These are phyloP conservation scores for Boletales sp. DNA, from an alignment of 768 basidiomycete genomes.

Conservation along the genomic window DNA sequence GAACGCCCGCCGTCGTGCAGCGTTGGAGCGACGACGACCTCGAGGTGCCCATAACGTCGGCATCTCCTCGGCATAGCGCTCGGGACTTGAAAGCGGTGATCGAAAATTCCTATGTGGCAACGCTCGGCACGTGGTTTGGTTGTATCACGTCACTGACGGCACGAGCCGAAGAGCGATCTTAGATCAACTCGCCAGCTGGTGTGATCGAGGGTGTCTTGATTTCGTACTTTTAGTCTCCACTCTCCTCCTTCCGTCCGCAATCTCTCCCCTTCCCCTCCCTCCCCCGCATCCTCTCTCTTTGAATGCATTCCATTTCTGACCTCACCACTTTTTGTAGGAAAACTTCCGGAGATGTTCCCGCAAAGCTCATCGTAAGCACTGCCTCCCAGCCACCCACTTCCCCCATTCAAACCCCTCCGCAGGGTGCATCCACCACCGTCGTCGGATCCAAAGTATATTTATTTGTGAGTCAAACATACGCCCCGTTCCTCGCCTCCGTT, in stretches of 20 bases:
- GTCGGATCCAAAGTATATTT: constrained; percentile 86
- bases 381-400: not conserved
- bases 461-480: constrained; percentile 53
- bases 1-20: not conserved
- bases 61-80: constrained; percentile 8
- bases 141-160: constrained; percentile 19
- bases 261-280: constrained; percentile 4
- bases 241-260: constrained; percentile 12
- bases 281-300: not conserved
- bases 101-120: constrained; percentile 7
- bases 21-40: not conserved
- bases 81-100: constrained; percentile 3
- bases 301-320: constrained; percentile 83
- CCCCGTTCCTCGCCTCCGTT: not conserved
- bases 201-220: constrained; percentile 11
- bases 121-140: constrained; percentile 14
- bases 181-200: constrained; percentile 18
- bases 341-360: constrained; percentile 82
- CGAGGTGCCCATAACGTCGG: constrained; percentile 1
- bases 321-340: constrained; percentile 82
- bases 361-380: constrained; percentile 76
- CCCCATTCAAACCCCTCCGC: constrained; percentile 1
- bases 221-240: constrained; percentile 18
- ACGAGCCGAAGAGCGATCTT: constrained; percentile 25
- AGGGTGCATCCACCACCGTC: constrained; percentile 92